Percentiles rank a stretch among this genome's conserved stretches.
Evolutionary conservation across 441 rosid genomes (phyloP).

Genomic region (Capsella rubella): DNA sequence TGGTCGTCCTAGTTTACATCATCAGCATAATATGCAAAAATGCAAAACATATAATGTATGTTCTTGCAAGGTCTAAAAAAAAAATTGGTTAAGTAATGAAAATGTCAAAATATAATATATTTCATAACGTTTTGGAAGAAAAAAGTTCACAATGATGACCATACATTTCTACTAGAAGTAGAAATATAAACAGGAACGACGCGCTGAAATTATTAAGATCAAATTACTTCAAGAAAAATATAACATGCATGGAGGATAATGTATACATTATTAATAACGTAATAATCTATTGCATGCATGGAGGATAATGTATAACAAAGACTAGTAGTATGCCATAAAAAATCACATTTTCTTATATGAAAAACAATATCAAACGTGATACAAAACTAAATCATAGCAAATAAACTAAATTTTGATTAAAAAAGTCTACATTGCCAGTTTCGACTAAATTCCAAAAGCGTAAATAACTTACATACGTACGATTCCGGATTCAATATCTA

Average conservation of each 20-base stretch:
- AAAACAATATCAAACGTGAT: slow-evolving; percentile 8
- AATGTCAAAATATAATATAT: too few species aligned
- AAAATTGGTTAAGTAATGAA: background rate
- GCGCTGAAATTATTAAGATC: too few species aligned
- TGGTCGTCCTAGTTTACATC: slow-evolving; percentile 1
- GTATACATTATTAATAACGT: background rate
- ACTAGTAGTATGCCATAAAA: background rate
- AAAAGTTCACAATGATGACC: too few species aligned
- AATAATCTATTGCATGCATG: background rate
- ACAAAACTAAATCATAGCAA: background rate
- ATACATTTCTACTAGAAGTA: too few species aligned
- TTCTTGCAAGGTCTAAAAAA: background rate
- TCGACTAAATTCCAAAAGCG: background rate
- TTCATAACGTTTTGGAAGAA: too few species aligned
- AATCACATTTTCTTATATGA: background rate
- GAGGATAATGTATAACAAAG: background rate
- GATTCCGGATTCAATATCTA: background rate
- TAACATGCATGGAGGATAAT: too few species aligned
- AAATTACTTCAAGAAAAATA: too few species aligned
- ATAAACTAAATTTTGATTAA: background rate
- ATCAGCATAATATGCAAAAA: too few species aligned
- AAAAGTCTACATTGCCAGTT: background rate
- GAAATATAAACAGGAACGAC: too few species aligned
- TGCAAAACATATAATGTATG: too few species aligned
- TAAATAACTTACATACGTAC: background rate